Evolutionary conservation across 306 rosid genomes (phyloP), one percentile per base, ranked within the genome.

Genomic region (Nissolia schottii): DNA sequence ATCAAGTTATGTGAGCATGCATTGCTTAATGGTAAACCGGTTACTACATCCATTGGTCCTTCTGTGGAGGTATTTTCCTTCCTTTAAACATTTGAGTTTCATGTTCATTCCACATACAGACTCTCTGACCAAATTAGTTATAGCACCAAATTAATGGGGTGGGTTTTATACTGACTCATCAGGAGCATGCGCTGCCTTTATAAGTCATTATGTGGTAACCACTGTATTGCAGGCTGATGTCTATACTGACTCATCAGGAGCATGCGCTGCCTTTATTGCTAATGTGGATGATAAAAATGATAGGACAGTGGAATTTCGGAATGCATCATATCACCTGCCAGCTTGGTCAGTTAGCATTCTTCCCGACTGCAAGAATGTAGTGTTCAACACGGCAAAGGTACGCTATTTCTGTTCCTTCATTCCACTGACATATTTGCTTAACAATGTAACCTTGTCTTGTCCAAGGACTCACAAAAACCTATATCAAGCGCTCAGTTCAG

Each of bases 341-440:
- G 98, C 98, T n/a, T 93, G 98, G 98, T 93, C 98, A 58, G 97
- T 93, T 58, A 90, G 97, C 87, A 93, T 93, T 71, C 93, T 93
- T 54, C 98, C 94, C 23, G 97, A 93, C 87, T 93, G 98, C 96
- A 93, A 86, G 83, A 87, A 83, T 68, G 94, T 86, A 19, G 89
- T 85, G 49, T 91, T 64, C 78, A 93, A 93, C 83, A 89, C 98
- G 2, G 97, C 97, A 54, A 87, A 86, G 98, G 98, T 86, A 82
- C 56, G 67, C 62, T 41, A 58, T 50, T 15, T 7, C 10, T 62
- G 57, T 74, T 60, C 73, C 49, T 38, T 32, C 76, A 61, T 63
- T 64, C 6, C 11, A 4, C 54, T 29, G 29, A 64, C 24, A 13
- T 59, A 34, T 51, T 70, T 69, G 31, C 31, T 58, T 53, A 14